These are phyloP conservation scores for Apium graveolens DNA, from an alignment of 129 eudicot genomes.

Conservation along the genomic window DNA sequence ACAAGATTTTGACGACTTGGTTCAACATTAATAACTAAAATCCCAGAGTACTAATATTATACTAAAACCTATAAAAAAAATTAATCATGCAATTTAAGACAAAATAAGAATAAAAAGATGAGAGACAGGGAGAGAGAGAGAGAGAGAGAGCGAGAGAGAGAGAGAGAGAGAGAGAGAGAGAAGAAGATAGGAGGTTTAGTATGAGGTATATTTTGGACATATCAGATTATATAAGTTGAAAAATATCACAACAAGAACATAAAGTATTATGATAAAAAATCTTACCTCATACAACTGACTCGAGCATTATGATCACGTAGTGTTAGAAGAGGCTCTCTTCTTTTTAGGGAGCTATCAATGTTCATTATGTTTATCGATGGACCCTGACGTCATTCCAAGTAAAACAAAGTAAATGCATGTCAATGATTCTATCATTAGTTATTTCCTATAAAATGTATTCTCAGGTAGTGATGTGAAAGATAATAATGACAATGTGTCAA, in stretches of 20 bases:
- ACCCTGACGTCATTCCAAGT: slow-evolving; percentile 44
- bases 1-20: not conserved
- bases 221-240: not conserved
- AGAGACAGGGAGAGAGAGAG: too few relatives aligned
- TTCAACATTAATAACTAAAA: not conserved
- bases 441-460: not conserved
- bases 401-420: not conserved
- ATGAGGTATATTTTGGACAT: not conserved
- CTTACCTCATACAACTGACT: slow-evolving; percentile 78
- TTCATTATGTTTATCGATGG: slow-evolving; percentile 26
- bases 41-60: not conserved
- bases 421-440: not conserved
- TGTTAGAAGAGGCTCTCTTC: slow-evolving; percentile 19
- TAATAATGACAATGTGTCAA: not conserved
- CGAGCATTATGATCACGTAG: slow-evolving; percentile 63
- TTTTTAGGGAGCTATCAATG: slow-evolving; percentile 31
- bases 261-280: slow-evolving; percentile 1
- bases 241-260: not conserved
- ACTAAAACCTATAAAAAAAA: not conserved
- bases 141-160: too few relatives aligned
- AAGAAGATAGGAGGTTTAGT: not conserved
- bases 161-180: too few relatives aligned
- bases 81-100: not conserved
- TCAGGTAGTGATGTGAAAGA: slow-evolving; percentile 2
- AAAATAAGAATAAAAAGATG: not conserved